Evolutionary conservation across 805 yeast genomes (phyloP).

Genomic region (Zygotorulaspora danielsina): DNA sequence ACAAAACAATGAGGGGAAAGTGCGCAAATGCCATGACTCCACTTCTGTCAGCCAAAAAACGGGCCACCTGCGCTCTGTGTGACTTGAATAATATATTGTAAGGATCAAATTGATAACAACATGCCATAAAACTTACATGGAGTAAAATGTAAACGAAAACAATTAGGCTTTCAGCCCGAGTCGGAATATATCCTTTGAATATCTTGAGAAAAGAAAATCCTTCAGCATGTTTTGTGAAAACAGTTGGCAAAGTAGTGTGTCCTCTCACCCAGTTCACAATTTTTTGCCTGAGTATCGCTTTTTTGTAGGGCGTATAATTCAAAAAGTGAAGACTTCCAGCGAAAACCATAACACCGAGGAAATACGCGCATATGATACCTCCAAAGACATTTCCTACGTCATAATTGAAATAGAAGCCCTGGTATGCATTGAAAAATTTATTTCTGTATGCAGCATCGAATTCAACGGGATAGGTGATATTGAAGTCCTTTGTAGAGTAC

Average conservation of each 20-base stretch:
- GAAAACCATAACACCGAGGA: constrained; percentile 11
- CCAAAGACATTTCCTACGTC: constrained; percentile 22
- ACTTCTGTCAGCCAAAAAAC: constrained; percentile 43
- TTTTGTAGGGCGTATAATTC: constrained; percentile 11
- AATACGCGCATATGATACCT: constrained; percentile 15
- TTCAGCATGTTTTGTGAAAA: constrained; percentile 20
- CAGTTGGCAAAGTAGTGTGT: constrained; percentile 15
- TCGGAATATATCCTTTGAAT: constrained; percentile 20
- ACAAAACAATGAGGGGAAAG: constrained; percentile 53
- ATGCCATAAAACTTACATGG: constrained; percentile 15
- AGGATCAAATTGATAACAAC: constrained; percentile 18
- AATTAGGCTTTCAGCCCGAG: constrained; percentile 22
- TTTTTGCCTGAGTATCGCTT: constrained; percentile 8
- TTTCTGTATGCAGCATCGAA: constrained; percentile 6
- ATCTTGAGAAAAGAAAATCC: constrained; percentile 12
- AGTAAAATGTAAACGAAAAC: constrained; percentile 18
- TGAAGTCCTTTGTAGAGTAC: neutral
- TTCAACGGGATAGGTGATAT: constrained; percentile 15
- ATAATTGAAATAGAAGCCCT: constrained; percentile 16
- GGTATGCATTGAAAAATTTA: constrained; percentile 15
- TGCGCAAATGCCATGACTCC: constrained; percentile 44
- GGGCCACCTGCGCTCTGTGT: constrained; percentile 18
- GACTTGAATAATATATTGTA: constrained; percentile 14
- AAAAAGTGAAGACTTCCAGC: constrained; percentile 11
- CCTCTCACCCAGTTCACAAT: constrained; percentile 18